Evolutionary conservation across 2,329 filamentous ascomycete species (phyloP), one percentile per base, ranked within the genome.

Genomic region (Penicillium expansum): DNA sequence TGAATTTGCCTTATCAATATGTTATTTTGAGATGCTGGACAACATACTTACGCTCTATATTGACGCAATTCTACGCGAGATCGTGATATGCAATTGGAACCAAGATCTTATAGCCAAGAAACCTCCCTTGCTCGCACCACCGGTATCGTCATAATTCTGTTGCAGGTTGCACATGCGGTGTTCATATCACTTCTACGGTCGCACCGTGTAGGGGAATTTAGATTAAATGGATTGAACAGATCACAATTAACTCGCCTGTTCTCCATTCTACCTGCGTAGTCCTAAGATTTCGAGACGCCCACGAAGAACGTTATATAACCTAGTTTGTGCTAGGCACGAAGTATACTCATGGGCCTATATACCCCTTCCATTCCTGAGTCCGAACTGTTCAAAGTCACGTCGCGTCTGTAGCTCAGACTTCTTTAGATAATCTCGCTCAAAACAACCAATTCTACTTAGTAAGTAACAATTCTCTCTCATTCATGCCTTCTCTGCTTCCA

Each of bases 101-200:
- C 33, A 38, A 29, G 22, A 33, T 48, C 14, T 4, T 14, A 38
- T 32, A 29, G 20, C 47, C 33, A 38, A 49, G 33, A 38, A 29
- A 14, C 9, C n/a, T 8, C 3, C 0, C 11, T 4, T 8, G 5
- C 20, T 24, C 1, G 4, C 6, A 20, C 8, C 1, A n/a, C 9
- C 14, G 4, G 14, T 9, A 37, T 18, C n/a, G 20, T 49, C 33
- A 29, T 37, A 18, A n/a, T 18, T 29, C 9, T 30, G 11, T 30
- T 30, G 5, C 10, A 45, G 24, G 39, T 14, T 42, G 22, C 20
- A 41, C 2, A 41, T 24, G 13, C 16, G 20, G 39, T 9, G 22
- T 37, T 37, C 8, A 37, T 37, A 0, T 37, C n/a, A 16, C 16
- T 6, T 37, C 6, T 7, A 35, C 16, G 4, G 33, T n/a, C 14